Evolutionary conservation across 495 filamentous ascomycete genomes (phyloP).

Genomic region (Penicillium paradoxum): DNA sequence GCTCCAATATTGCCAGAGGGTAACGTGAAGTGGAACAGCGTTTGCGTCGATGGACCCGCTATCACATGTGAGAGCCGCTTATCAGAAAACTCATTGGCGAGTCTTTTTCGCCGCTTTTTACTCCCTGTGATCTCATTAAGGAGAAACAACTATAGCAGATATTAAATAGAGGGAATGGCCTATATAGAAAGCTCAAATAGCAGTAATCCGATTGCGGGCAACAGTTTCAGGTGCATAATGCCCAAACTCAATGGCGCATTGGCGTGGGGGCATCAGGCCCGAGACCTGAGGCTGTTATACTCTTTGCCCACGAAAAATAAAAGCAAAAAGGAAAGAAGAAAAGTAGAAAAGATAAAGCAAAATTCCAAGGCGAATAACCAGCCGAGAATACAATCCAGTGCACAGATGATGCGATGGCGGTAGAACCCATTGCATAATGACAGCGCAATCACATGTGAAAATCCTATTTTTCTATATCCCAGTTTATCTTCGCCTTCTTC

Average conservation of each 20-base stretch:
- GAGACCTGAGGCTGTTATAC: not conserved
- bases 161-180: too few species aligned
- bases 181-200: too few species aligned
- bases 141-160: too few species aligned
- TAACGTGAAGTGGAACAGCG: not conserved
- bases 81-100: slow-evolving; percentile 8
- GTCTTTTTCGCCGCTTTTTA: not conserved
- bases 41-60: slow-evolving; percentile 32
- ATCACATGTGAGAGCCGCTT: slow-evolving; percentile 35
- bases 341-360: not conserved
- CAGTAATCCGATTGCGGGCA: slow-evolving; percentile 1
- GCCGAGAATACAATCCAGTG: slow-evolving; percentile 7
- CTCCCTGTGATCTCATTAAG: too few species aligned
- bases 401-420: slow-evolving; percentile 20
- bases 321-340: not conserved
- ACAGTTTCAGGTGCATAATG: slow-evolving; percentile 5
- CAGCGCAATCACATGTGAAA: slow-evolving; percentile 31
- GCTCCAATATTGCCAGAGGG: too few species aligned
- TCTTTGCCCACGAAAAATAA: not conserved
- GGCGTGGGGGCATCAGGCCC: not conserved
- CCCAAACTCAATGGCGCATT: not conserved
- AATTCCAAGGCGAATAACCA: not conserved
- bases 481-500: not conserved
- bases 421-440: slow-evolving; percentile 24
- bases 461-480: slow-evolving; percentile 13